Conservation (phyloP, 2,329 filamentous ascomycete genomes). For the Talaromyces verruculosus region DNA sequence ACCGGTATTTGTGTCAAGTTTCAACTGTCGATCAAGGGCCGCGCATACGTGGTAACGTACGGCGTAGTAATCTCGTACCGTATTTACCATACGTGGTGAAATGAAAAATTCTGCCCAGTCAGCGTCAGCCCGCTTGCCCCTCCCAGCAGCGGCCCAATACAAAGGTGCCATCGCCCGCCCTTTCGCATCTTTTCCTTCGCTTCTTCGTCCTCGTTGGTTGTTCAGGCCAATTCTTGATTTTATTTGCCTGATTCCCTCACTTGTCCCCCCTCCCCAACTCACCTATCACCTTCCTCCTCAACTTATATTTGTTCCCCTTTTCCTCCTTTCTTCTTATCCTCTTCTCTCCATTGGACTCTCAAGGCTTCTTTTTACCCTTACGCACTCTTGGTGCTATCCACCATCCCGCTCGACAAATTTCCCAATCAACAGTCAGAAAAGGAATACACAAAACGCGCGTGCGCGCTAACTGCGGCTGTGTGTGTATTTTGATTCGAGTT, state of each 20-base stretch:
- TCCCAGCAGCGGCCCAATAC: conserved; percentile 31
- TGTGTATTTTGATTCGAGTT: not conserved
- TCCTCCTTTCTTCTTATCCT: conserved; percentile 13
- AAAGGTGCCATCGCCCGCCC: conserved; percentile 44
- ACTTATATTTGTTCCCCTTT: conserved; percentile 13
- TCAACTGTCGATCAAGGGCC: not conserved
- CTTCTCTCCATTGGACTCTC: conserved; percentile 21
- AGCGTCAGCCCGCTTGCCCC: conserved; percentile 26
- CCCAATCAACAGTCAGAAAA: conserved; percentile 4
- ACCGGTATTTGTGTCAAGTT: not conserved
- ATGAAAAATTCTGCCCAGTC: conserved; percentile 23
- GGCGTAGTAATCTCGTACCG: not conserved
- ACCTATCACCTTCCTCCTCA: conserved; percentile 12
- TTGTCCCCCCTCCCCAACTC: not conserved
- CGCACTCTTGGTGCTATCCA: conserved; percentile 26
- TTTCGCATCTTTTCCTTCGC: conserved; percentile 39
- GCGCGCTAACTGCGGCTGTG: conserved; percentile 12
- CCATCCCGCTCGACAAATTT: conserved; percentile 25
- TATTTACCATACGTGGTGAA: not conserved
- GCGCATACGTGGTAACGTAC: not conserved
- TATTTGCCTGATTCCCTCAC: conserved; percentile 6
- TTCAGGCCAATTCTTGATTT: conserved; percentile 23
- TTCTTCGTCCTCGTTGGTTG: conserved; percentile 46
- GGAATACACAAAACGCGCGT: not conserved
- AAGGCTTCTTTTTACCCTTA: not conserved